Evolutionary conservation across 2,329 filamentous ascomycete genomes (phyloP).

Genomic region (Colletotrichum sp.): DNA sequence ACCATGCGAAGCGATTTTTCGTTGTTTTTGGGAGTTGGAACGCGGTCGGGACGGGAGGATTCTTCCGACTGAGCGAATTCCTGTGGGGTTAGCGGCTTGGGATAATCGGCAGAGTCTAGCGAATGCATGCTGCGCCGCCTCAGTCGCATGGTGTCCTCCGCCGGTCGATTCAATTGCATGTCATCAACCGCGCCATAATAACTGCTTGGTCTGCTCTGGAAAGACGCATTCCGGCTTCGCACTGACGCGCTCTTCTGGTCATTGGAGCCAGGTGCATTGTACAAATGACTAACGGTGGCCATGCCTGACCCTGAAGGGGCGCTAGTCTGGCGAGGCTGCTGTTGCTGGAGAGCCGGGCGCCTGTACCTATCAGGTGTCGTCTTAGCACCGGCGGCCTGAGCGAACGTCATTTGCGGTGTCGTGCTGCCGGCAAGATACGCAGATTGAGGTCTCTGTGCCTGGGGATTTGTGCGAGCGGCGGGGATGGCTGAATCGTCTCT

Average conservation of each 20-base stretch:
- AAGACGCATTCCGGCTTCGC: conserved; percentile 34
- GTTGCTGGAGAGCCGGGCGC: conserved; percentile 60
- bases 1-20: conserved; percentile 44
- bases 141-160: conserved; percentile 79
- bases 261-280: conserved; percentile 48
- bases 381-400: conserved; percentile 65
- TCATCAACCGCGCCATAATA: conserved; percentile 67
- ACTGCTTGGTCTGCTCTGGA: conserved; percentile 57
- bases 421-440: conserved; percentile 42
- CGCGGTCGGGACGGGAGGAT: conserved; percentile 22
- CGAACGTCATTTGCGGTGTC: conserved; percentile 54
- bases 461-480: conserved; percentile 43
- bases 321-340: conserved; percentile 36
- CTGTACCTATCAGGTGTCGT: conserved; percentile 85
- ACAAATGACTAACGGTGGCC: conserved; percentile 60
- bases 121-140: conserved; percentile 84
- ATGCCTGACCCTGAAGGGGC: conserved; percentile 58
- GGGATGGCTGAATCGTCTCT: conserved; percentile 59
- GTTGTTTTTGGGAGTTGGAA: conserved; percentile 29
- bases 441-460: conserved; percentile 48
- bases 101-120: conserved; percentile 52
- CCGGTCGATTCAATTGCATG: conserved; percentile 62
- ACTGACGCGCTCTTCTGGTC: conserved; percentile 17
- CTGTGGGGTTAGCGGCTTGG: conserved; percentile 41
- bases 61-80: conserved; percentile 36